Evolutionary conservation across 2,329 filamentous ascomycete genomes (phyloP).

Genomic region (Cladophialophora yegresii): DNA sequence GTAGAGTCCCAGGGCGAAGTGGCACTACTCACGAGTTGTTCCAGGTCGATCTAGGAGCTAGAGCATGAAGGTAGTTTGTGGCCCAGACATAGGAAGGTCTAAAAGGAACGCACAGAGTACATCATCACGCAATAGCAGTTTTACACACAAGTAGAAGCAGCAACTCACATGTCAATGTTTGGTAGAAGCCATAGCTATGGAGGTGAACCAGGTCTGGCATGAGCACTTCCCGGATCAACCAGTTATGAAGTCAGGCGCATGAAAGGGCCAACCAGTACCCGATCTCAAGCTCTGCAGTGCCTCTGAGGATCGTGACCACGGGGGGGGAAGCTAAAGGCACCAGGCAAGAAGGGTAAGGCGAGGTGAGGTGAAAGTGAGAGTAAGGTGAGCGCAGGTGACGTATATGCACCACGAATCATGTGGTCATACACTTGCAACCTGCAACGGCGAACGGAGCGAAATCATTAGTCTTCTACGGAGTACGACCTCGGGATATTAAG

Average conservation of each 20-base stretch:
- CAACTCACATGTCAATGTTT: constrained; percentile 7
- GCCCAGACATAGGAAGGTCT: not conserved
- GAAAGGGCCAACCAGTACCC: not conserved
- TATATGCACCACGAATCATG: not conserved
- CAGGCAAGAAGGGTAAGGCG: not conserved
- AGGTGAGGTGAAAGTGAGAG: not conserved
- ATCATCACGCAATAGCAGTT: not conserved
- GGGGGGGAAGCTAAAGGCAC: not conserved
- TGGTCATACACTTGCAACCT: not conserved
- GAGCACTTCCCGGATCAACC: not conserved
- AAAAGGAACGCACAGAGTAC: not conserved
- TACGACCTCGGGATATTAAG: too few species aligned
- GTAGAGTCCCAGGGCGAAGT: not conserved
- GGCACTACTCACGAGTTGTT: not conserved
- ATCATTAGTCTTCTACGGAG: not conserved
- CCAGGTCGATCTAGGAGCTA: constrained; percentile 4
- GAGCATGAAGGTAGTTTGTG: not conserved
- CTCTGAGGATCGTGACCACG: not conserved
- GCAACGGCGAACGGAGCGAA: not conserved
- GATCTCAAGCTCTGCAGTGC: not conserved
- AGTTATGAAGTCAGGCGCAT: not conserved
- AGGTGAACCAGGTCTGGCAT: not conserved
- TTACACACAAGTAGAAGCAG: not conserved
- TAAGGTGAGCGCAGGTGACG: not conserved
- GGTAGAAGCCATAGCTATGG: not conserved